phyloP scores from a whole-genome alignment of 148 eudicot genomes.

The Limonium bicolor region DNA sequence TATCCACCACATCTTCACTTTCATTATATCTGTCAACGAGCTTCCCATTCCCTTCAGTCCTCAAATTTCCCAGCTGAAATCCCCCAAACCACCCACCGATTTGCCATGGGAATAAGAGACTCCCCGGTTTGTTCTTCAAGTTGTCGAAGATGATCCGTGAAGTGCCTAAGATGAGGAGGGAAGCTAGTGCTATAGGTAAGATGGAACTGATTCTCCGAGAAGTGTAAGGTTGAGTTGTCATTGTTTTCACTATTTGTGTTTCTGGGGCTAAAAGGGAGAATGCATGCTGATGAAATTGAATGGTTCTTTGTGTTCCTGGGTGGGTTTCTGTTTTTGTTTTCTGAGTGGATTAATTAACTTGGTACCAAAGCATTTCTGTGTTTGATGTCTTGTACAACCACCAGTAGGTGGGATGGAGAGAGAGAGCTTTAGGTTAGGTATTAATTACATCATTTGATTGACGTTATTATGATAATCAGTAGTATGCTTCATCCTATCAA shows the following conservation, averaged over 20 bases:
- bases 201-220: constrained; percentile 33
- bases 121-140: constrained; percentile 22
- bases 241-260: background rate
- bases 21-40: constrained; percentile 5
- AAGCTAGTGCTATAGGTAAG: constrained; percentile 43
- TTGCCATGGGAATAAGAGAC: too few relatives aligned
- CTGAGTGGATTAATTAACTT: constrained; percentile 10
- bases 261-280: background rate
- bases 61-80: too few relatives aligned
- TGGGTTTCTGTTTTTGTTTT: constrained; percentile 4
- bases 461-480: too few relatives aligned
- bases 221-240: constrained; percentile 27
- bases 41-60: too few relatives aligned
- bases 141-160: constrained; percentile 41
- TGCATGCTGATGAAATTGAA: background rate
- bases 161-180: constrained; percentile 48
- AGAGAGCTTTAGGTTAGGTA: too few relatives aligned
- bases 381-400: constrained; percentile 23
- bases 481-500: too few relatives aligned
- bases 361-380: constrained; percentile 21
- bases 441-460: too few relatives aligned
- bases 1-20: constrained; percentile 34
- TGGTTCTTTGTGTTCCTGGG: background rate
- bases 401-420: constrained; percentile 74
- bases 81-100: constrained; percentile 14